phyloP scores from a whole-genome alignment of 768 basidiomycete species.

The Collybia sordida region DNA sequence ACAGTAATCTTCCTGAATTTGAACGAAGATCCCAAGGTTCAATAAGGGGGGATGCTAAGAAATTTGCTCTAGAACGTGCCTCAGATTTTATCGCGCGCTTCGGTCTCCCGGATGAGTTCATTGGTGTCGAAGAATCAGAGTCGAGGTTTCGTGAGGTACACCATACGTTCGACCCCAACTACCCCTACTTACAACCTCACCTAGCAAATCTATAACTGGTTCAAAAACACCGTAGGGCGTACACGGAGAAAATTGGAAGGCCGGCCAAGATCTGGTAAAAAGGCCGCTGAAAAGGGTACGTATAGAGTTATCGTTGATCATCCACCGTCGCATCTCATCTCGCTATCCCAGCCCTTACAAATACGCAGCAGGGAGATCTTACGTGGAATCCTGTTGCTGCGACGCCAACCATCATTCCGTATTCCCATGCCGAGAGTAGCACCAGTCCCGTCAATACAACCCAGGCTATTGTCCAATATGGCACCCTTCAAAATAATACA shows the following conservation, averaged over 20 bases:
- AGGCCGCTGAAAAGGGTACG: constrained; percentile 49
- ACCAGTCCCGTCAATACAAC: constrained; percentile 31
- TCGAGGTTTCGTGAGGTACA: constrained; percentile 61
- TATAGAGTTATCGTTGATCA: neutral
- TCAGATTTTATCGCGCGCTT: constrained; percentile 59
- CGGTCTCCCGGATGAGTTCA: constrained; percentile 55
- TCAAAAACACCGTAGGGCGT: constrained; percentile 67
- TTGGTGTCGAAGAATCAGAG: constrained; percentile 56
- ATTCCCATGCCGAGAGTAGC: constrained; percentile 36
- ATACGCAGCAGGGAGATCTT: constrained; percentile 22
- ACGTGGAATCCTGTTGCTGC: constrained; percentile 36
- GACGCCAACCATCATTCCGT: constrained; percentile 36
- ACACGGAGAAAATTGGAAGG: constrained; percentile 59
- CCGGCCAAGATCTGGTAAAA: constrained; percentile 50
- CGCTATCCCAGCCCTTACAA: constrained; percentile 10
- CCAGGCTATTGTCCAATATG: constrained; percentile 37
- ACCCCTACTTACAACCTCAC: constrained; percentile 13
- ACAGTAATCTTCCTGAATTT: constrained; percentile 52
- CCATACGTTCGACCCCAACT: constrained; percentile 6
- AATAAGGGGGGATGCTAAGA: constrained; percentile 67
- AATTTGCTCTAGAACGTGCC: constrained; percentile 63
- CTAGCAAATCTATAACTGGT: constrained; percentile 76
- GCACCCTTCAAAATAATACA: constrained; percentile 33
- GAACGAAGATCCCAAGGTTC: constrained; percentile 59
- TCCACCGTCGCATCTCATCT: constrained; percentile 6